These are phyloP conservation scores for Triticum dicoccoides DNA, from an alignment of 176 grass and related monocot species.

Conservation along the genomic window DNA sequence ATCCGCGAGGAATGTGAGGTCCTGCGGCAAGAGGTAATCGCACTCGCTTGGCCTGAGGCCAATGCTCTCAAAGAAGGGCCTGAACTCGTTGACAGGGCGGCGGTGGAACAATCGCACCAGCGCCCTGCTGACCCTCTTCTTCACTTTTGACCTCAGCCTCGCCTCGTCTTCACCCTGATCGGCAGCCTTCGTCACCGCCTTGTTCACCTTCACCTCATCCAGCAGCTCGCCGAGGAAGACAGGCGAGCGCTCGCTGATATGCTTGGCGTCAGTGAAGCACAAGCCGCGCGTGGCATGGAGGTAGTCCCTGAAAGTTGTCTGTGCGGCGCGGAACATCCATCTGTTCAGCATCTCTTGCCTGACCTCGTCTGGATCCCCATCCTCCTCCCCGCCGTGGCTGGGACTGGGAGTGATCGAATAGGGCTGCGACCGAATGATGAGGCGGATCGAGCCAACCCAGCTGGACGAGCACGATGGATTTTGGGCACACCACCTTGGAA, in stretches of 20 bases:
- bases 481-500: not conserved
- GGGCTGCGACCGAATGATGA: not conserved
- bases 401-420: not conserved
- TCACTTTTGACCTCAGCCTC: constrained; percentile 19
- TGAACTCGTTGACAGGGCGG: constrained; percentile 57
- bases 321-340: not conserved
- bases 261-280: constrained; percentile 40
- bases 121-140: constrained; percentile 19
- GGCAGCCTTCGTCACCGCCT: constrained; percentile 18
- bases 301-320: constrained; percentile 44
- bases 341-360: not conserved
- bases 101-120: constrained; percentile 35
- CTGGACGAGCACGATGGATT: not conserved
- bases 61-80: constrained; percentile 66
- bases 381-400: not conserved
- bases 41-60: constrained; percentile 38
- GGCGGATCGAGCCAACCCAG: not conserved
- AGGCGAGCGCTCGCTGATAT: constrained; percentile 48
- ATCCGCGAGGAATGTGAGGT: constrained; percentile 57
- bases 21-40: constrained; percentile 32
- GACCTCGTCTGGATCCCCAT: not conserved
- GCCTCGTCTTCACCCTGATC: not conserved
- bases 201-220: constrained; percentile 41
- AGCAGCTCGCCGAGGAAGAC: constrained; percentile 46
- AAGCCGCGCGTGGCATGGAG: constrained; percentile 43